Percentiles rank a stretch among this genome's conserved stretches.
phyloP scores from a whole-genome alignment of 2,329 filamentous ascomycete species.

The Epichloe festucae region DNA sequence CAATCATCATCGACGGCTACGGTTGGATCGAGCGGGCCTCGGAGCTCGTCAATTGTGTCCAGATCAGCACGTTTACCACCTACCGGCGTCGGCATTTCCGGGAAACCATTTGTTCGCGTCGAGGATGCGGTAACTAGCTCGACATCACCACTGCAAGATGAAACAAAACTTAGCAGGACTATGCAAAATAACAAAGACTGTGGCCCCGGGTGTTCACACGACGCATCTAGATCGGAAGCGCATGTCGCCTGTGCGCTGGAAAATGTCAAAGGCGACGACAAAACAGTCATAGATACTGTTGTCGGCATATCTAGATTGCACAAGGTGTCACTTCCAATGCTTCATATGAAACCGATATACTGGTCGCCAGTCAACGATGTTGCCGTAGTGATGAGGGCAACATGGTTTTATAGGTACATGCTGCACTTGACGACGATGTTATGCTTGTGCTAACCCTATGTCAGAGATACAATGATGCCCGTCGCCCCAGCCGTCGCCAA shows the following conservation, averaged over 20 bases:
- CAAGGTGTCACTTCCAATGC: slow-evolving; percentile 66
- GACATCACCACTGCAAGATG: not conserved
- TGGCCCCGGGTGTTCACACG: not conserved
- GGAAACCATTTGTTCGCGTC: not conserved
- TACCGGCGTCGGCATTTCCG: not conserved
- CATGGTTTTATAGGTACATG: slow-evolving; percentile 79
- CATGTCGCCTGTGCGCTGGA: slow-evolving; percentile 9
- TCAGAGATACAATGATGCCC: slow-evolving; percentile 74
- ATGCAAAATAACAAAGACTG: not conserved
- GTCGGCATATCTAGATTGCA: slow-evolving; percentile 88
- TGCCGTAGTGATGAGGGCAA: slow-evolving; percentile 68
- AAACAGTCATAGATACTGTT: slow-evolving; percentile 46
- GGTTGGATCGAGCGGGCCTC: not conserved
- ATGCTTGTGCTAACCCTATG: slow-evolving; percentile 8
- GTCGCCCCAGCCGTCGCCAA: slow-evolving; percentile 79
- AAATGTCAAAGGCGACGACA: slow-evolving; percentile 11
- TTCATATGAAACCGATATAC: slow-evolving; percentile 93
- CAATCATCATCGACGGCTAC: not conserved
- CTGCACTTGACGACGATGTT: not conserved
- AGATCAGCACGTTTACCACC: not conserved
- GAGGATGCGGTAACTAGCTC: not conserved
- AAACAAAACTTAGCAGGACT: not conserved
- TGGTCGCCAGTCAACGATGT: slow-evolving; percentile 92
- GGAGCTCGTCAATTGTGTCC: not conserved
- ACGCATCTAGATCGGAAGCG: not conserved